phyloP scores from a whole-genome alignment of 2,329 filamentous ascomycete genomes.

The Colletotrichum shisoi region DNA sequence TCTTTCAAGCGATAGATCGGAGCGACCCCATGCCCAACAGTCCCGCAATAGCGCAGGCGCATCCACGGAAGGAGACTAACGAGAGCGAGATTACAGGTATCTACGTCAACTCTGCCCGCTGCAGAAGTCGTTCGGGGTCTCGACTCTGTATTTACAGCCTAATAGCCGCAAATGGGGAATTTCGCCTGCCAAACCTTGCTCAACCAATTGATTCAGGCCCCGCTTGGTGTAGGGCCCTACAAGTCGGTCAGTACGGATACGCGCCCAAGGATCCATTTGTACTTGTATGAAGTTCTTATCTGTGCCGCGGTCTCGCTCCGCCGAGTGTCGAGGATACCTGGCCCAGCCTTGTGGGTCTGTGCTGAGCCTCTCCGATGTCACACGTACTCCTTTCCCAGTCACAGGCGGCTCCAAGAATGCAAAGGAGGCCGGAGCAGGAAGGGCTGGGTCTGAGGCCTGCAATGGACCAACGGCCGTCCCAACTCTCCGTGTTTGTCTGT shows the following conservation, averaged over 20 bases:
- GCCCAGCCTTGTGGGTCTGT: constrained; percentile 33
- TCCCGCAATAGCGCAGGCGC: constrained; percentile 10
- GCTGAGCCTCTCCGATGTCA: background rate
- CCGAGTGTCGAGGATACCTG: constrained; percentile 14
- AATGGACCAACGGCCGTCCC: constrained; percentile 13
- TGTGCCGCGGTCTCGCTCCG: background rate
- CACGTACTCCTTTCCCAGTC: constrained; percentile 17
- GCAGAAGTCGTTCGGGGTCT: constrained; percentile 17
- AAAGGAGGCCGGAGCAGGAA: constrained; percentile 15
- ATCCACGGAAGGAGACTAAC: constrained; percentile 9
- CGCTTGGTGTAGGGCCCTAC: background rate
- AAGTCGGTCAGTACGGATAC: background rate
- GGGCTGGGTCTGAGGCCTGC: background rate
- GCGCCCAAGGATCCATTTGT: background rate
- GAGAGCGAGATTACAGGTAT: constrained; percentile 27
- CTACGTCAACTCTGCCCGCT: constrained; percentile 25
- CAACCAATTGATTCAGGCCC: background rate
- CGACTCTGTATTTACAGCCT: background rate
- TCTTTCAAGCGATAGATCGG: constrained; percentile 22
- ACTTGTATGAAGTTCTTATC: background rate
- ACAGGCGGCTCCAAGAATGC: background rate
- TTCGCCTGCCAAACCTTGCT: background rate
- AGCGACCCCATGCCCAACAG: constrained; percentile 20
- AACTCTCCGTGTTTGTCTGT: constrained; percentile 9
- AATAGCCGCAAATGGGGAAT: background rate